Evolutionary conservation across 108 stramenopile species (phyloP), one percentile per base, ranked within the genome.

Genomic region (Fistulifera pelliculosa): DNA sequence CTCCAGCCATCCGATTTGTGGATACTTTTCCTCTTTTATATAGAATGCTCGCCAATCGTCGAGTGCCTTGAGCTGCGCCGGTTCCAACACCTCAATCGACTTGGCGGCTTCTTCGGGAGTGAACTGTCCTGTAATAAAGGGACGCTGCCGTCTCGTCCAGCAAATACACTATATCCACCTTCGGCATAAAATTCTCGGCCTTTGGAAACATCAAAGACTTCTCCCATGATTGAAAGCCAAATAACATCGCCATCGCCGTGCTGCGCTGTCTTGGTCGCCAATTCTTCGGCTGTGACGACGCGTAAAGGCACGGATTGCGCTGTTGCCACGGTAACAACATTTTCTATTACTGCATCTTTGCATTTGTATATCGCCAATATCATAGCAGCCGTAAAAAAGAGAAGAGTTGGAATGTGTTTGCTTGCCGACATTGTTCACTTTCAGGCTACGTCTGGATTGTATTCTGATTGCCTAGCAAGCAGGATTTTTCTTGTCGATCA

Each of bases 181-280:
- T 56, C 67, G 0, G 68, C 81, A 63, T 85, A 90, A 53, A 74
- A 81, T 10, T 65, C 56, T 41, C 27, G 23, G 4, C 88, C 88
- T 2, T 50, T 52, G 22, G 88, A 74, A 25, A 90, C 88, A 58
- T 90, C 80, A 40, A 74, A 90, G 26, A 90, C 78, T 66, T 81
- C 68, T n/a, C 88, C 88, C 31, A 85, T 19, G 14, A 90, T 66
- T 28, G 78, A 75, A 16, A 90, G 60, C 79, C 81, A 90, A 25
- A 86, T 74, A 13, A 53, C 62, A 1, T 61, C 50, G 49, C 59
- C 41, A 2, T 44, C 56, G 21, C 48, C 60, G 50, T 51, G 50
- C 17, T 31, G 27, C 1, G 40, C 56, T 4, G 16, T 41, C 23
- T 38, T 41, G 13, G 41, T 41, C 16, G 16, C 12, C 15, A 57